Evolutionary conservation across 257 asterid species (phyloP).

Genomic region (Penstemon barbatus): DNA sequence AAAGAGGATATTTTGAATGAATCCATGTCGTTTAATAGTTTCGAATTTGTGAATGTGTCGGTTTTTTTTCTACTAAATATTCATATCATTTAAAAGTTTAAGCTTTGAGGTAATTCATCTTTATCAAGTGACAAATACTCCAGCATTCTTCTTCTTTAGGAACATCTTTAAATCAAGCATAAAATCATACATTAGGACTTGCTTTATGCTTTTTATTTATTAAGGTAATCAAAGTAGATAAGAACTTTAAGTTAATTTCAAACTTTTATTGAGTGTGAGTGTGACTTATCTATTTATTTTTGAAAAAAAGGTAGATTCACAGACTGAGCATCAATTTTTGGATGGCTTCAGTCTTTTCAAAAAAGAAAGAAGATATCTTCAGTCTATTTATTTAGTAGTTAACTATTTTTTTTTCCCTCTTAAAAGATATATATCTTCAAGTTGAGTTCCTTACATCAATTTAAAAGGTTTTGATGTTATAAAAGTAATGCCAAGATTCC

Average conservation of each 20-base stretch:
- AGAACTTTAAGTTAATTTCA: not conserved
- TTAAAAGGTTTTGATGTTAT: slow-evolving; percentile 7
- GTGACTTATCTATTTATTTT: too few species aligned
- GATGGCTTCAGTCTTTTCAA: slow-evolving; percentile 4
- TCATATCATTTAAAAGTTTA: not conserved
- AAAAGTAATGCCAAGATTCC: slow-evolving; percentile 28
- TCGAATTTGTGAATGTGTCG: too few species aligned
- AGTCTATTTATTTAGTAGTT: not conserved
- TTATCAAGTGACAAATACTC: not conserved
- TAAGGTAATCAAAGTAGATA: not conserved
- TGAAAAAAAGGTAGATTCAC: not conserved
- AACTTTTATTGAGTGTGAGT: not conserved
- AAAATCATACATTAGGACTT: not conserved
- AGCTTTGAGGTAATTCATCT: not conserved
- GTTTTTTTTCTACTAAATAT: not conserved
- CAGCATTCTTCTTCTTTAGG: not conserved
- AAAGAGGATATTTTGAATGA: too few species aligned
- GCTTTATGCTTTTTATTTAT: slow-evolving; percentile 14
- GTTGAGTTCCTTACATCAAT: slow-evolving; percentile 7
- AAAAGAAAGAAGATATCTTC: not conserved
- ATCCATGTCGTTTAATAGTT: too few species aligned
- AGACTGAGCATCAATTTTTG: not conserved
- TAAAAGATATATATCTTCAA: slow-evolving; percentile 7
- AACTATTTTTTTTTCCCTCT: not conserved
- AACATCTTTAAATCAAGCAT: not conserved